Conservation (phyloP, 495 filamentous ascomycete species). For the Schizothecium vesticola region DNA sequence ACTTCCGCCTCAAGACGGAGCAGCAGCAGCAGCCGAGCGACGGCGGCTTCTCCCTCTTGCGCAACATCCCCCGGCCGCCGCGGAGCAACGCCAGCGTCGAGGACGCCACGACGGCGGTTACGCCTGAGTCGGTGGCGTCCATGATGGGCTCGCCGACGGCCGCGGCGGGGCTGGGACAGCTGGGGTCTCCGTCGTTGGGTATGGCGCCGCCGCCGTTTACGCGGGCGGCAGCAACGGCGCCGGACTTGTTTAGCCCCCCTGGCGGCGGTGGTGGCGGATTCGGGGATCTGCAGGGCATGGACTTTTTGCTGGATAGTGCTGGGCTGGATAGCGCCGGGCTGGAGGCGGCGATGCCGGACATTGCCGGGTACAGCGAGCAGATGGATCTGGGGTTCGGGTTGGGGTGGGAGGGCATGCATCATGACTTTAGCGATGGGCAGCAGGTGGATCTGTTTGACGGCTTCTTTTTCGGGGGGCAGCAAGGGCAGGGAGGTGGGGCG, state of each 20-base stretch:
- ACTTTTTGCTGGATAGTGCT: slow-evolving; percentile 32
- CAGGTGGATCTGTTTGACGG: slow-evolving; percentile 85
- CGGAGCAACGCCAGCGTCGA: slow-evolving; percentile 28
- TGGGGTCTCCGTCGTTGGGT: slow-evolving; percentile 24
- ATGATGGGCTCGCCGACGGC: slow-evolving; percentile 42
- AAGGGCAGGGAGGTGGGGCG: slow-evolving; percentile 20
- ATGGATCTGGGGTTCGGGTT: slow-evolving; percentile 73
- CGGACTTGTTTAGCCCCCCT: slow-evolving; percentile 12
- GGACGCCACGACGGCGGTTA: slow-evolving; percentile 20
- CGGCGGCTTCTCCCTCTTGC: slow-evolving; percentile 35
- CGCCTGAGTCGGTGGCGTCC: slow-evolving; percentile 42
- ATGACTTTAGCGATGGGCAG: slow-evolving; percentile 74
- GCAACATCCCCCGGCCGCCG: slow-evolving; percentile 28
- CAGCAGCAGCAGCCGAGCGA: slow-evolving; percentile 1
- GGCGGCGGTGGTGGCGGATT: slow-evolving; percentile 24
- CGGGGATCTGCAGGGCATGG: slow-evolving; percentile 41
- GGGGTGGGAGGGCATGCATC: slow-evolving; percentile 62
- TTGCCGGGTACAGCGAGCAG: slow-evolving; percentile 29
- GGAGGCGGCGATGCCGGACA: slow-evolving; percentile 21
- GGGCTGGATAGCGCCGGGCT: too few relatives aligned
- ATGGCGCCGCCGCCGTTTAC: slow-evolving; percentile 21
- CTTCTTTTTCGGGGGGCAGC: slow-evolving; percentile 75
- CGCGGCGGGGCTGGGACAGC: slow-evolving; percentile 7
- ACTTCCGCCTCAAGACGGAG: slow-evolving; percentile 34
- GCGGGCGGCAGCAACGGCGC: slow-evolving; percentile 16